Conservation (phyloP, 495 filamentous ascomycete genomes). For the Hypoxylon fragiforme region DNA sequence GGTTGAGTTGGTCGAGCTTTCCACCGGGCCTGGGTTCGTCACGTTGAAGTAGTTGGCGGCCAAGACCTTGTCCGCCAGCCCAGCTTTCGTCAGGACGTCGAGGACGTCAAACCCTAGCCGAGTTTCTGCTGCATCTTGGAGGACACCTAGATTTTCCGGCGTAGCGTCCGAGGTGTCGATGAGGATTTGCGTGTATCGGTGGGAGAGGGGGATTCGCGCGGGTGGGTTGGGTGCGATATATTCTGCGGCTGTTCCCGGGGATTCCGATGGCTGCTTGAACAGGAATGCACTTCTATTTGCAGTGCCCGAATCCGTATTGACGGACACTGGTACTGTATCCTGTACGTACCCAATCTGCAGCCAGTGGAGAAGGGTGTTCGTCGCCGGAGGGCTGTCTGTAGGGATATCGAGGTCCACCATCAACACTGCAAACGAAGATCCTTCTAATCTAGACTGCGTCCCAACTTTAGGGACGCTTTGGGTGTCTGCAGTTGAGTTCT, state of each 20-base stretch:
- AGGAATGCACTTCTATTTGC: slow-evolving; percentile 35
- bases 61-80: slow-evolving; percentile 38
- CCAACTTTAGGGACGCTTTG: slow-evolving; percentile 36
- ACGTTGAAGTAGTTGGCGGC: slow-evolving; percentile 52
- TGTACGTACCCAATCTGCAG: slow-evolving; percentile 47
- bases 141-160: slow-evolving; percentile 21
- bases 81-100: slow-evolving; percentile 36
- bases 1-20: slow-evolving; percentile 22
- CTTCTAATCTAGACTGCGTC: slow-evolving; percentile 38
- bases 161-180: slow-evolving; percentile 43
- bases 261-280: slow-evolving; percentile 35
- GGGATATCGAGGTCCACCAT: slow-evolving; percentile 53
- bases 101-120: slow-evolving; percentile 38
- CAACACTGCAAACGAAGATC: slow-evolving; percentile 39
- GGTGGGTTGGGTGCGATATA: slow-evolving; percentile 47
- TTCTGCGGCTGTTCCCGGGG: slow-evolving; percentile 31
- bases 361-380: slow-evolving; percentile 48
- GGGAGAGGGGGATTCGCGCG: slow-evolving; percentile 45
- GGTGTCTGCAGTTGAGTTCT: slow-evolving; percentile 18
- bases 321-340: slow-evolving; percentile 28
- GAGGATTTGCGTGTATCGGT: slow-evolving; percentile 47
- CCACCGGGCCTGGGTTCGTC: slow-evolving; percentile 45
- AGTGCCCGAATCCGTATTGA: slow-evolving; percentile 39
- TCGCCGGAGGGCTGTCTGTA: slow-evolving; percentile 39
- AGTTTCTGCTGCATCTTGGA: slow-evolving; percentile 38